Evolutionary conservation across 768 basidiomycete species (phyloP), one percentile per base, ranked within the genome.

Genomic region (Amanita muscaria): DNA sequence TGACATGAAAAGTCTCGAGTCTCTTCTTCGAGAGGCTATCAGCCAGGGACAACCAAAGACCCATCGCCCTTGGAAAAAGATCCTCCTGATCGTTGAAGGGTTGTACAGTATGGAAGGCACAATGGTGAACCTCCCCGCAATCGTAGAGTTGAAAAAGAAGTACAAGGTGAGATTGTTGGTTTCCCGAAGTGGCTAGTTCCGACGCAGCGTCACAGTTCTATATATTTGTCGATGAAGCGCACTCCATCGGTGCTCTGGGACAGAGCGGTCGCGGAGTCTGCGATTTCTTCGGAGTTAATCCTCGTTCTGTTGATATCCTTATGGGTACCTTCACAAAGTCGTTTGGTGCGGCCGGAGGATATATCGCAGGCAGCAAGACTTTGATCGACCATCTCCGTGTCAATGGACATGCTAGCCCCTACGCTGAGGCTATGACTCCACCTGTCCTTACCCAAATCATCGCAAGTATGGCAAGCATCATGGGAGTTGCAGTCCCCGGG

Each of bases 291-390:
- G 78, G 77, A 38, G 67, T 98, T 47, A 67, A 85, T 51, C 91
- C 96, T 9, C 71, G 74, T 2, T 71, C 72, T 6, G 75, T 98
- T 51, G 96, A 99, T 58, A 74, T 99, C 50, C 77, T 96, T 50
- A 99, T 99, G 96, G 96, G 96, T 39, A 99, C 96, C 0, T 96
- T 99, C 63, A 99, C 94, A 19, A 90, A 89, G 62, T 89, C 88
- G 0, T 93, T 93, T 56, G 90, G 89, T 44, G 87, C 91, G 1
- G 85, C 92, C 0, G 94, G 94, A 36, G 94, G 96, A 3, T 98
- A 98, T 65, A 83, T 99, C 49, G 75, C 93, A 3, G 93, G 92
- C 5, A 79, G 67, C 53, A 92, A 88, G 56, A 61, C 68, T 2
- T 67, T 94, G 49, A 83, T 98, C 51, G 83, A 90, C 52, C 71